Evolutionary conservation across 2,329 filamentous ascomycete genomes (phyloP).

Genomic region (Colletotrichum tamarilloi): DNA sequence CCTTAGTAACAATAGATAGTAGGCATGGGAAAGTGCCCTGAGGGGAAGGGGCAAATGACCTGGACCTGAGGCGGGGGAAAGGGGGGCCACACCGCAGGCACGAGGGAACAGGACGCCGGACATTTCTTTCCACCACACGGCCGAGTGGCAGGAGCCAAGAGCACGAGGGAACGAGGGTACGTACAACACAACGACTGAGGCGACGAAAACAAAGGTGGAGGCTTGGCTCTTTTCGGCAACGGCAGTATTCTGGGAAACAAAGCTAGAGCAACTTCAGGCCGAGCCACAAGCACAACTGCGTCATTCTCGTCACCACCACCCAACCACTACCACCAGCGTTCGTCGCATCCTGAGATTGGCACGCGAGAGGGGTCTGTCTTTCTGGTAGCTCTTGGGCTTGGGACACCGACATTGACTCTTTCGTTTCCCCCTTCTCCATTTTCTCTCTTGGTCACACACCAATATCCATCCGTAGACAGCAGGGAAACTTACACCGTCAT

Average conservation of each 20-base stretch:
- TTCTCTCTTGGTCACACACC: no score
- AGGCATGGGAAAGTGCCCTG: background rate
- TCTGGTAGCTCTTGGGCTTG: background rate
- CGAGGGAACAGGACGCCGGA: background rate
- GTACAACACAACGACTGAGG: background rate
- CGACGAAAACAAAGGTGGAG: background rate
- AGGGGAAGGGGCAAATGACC: background rate
- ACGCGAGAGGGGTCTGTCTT: background rate
- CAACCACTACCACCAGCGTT: background rate
- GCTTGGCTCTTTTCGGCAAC: background rate
- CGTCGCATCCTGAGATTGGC: background rate
- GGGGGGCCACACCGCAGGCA: no score
- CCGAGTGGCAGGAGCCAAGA: background rate
- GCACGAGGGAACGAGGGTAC: background rate
- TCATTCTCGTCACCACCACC: background rate
- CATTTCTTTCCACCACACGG: background rate
- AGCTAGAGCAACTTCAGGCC: background rate
- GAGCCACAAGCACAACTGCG: slow-evolving; percentile 5
- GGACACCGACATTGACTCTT: background rate
- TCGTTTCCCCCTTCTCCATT: background rate
- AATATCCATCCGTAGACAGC: background rate
- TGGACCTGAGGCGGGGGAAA: no score
- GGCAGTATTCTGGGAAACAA: background rate
- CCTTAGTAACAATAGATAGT: background rate
- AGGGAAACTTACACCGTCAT: background rate